Conservation (phyloP, 2,329 filamentous ascomycete genomes). For the Cytospora paraplurivora region DNA sequence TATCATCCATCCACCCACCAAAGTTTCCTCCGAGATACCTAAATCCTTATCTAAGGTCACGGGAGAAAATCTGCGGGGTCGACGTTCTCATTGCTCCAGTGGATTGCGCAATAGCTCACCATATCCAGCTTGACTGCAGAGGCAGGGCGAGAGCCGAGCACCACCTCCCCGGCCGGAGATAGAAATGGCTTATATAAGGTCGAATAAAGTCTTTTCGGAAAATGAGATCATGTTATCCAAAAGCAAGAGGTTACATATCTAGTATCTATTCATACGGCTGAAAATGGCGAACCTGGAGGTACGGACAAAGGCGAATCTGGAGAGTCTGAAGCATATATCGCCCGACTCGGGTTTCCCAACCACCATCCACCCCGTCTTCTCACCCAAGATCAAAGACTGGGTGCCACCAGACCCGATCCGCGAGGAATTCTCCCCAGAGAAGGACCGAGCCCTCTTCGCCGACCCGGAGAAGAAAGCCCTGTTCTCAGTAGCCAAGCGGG, state of each 20-base stretch:
- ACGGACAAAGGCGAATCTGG: slow-evolving; percentile 42
- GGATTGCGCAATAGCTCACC: slow-evolving; percentile 7
- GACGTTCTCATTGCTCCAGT: background rate
- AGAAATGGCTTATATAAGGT: background rate
- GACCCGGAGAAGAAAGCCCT: slow-evolving; percentile 49
- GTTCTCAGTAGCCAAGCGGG: slow-evolving; percentile 41
- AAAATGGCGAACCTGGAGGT: slow-evolving; percentile 44
- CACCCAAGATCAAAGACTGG: slow-evolving; percentile 46
- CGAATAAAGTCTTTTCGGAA: background rate
- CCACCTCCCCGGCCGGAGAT: background rate
- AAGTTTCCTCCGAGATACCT: background rate
- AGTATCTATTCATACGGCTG: background rate
- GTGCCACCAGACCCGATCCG: slow-evolving; percentile 44
- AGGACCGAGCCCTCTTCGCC: slow-evolving; percentile 45
- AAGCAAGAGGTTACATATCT: no score
- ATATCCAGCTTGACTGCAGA: background rate
- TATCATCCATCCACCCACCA: no score
- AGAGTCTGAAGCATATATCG: slow-evolving; percentile 50
- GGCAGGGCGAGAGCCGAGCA: background rate
- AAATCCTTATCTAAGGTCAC: background rate
- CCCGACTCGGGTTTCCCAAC: slow-evolving; percentile 51
- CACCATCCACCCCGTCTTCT: slow-evolving; percentile 50
- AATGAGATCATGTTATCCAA: no score
- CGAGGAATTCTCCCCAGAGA: slow-evolving; percentile 36
- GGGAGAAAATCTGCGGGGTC: slow-evolving; percentile 1